These are phyloP conservation scores for Suillus paluster DNA, from an alignment of 768 basidiomycete species.

Conservation along the genomic window DNA sequence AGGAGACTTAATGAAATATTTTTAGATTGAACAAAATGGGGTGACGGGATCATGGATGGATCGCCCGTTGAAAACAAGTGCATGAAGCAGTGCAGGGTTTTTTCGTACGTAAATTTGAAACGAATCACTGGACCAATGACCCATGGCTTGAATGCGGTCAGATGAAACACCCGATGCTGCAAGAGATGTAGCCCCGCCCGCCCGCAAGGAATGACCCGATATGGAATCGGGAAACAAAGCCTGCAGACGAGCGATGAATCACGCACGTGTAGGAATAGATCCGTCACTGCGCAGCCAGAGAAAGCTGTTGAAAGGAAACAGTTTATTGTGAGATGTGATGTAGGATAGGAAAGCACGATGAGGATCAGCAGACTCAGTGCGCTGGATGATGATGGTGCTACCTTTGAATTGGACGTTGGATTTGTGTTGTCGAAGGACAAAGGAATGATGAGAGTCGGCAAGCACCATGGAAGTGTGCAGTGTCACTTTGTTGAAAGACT, in stretches of 20 bases:
- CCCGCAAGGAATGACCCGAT: slow-evolving; percentile 40
- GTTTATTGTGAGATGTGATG: slow-evolving; percentile 26
- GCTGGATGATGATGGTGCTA: slow-evolving; percentile 7
- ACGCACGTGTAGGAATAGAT: slow-evolving; percentile 34
- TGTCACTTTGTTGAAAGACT: too few relatives aligned
- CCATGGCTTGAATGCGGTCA: slow-evolving; percentile 22
- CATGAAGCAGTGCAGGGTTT: slow-evolving; percentile 5
- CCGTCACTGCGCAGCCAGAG: slow-evolving; percentile 41
- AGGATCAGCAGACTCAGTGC: slow-evolving; percentile 12
- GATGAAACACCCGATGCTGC: slow-evolving; percentile 15
- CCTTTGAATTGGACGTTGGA: slow-evolving; percentile 34
- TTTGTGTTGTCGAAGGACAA: slow-evolving; percentile 44
- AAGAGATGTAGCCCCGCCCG: slow-evolving; percentile 26
- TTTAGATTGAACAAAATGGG: too few relatives aligned
- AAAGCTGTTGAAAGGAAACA: slow-evolving; percentile 28
- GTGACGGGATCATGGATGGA: slow-evolving; percentile 14
- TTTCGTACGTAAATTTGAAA: too few relatives aligned
- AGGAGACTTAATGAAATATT: too few relatives aligned
- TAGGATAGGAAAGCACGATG: slow-evolving; percentile 23
- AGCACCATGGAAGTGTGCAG: too few relatives aligned
- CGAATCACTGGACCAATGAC: too few relatives aligned
- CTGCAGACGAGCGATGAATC: slow-evolving; percentile 38
- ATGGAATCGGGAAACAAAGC: slow-evolving; percentile 26
- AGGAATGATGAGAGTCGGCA: too few relatives aligned
- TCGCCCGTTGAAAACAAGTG: too few relatives aligned